Evolutionary conservation across 495 filamentous ascomycete species (phyloP).

Genomic region (Melanomma pulvis-pyrius): DNA sequence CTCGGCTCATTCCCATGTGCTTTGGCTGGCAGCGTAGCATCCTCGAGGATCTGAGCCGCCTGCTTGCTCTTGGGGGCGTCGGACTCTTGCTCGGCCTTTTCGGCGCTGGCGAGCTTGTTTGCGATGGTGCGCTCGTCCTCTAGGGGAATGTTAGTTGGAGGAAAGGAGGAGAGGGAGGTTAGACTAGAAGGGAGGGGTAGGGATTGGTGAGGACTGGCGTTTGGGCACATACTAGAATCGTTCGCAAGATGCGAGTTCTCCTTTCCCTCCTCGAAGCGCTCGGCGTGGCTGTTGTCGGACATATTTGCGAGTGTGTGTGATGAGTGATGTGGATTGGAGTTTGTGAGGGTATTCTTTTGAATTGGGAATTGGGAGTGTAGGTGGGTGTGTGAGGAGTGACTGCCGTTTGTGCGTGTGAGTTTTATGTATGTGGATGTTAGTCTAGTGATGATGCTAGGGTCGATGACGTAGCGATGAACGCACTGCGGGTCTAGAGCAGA

Average conservation of each 20-base stretch:
- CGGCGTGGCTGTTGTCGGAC: slow-evolving; percentile 41
- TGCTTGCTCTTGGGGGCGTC: slow-evolving; percentile 38
- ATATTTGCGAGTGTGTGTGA: background rate
- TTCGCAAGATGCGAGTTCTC: slow-evolving; percentile 65
- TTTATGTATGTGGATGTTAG: background rate
- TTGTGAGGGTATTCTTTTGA: background rate
- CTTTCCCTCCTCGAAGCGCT: slow-evolving; percentile 69
- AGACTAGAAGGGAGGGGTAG: background rate
- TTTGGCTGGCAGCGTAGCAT: slow-evolving; percentile 40
- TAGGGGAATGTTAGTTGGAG: slow-evolving; percentile 37
- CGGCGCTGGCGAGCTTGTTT: slow-evolving; percentile 58
- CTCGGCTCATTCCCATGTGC: slow-evolving; percentile 51
- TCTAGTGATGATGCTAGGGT: background rate
- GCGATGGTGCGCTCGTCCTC: slow-evolving; percentile 81
- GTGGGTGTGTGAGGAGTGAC: background rate
- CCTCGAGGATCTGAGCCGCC: slow-evolving; percentile 57
- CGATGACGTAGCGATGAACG: slow-evolving; percentile 22
- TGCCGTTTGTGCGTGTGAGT: background rate
- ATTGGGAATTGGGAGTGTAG: background rate
- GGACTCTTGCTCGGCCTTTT: slow-evolving; percentile 55
- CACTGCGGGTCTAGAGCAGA: background rate
- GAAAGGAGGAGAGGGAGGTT: background rate
- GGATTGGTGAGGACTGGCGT: no score
- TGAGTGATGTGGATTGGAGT: background rate
- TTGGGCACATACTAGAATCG: slow-evolving; percentile 65